A percentile compares a stretch with the other conserved stretches of the same genome.
These are phyloP conservation scores for Sphaerobolus stellatus DNA, from an alignment of 1,284 basidiomycete species.

Conservation along the genomic window DNA sequence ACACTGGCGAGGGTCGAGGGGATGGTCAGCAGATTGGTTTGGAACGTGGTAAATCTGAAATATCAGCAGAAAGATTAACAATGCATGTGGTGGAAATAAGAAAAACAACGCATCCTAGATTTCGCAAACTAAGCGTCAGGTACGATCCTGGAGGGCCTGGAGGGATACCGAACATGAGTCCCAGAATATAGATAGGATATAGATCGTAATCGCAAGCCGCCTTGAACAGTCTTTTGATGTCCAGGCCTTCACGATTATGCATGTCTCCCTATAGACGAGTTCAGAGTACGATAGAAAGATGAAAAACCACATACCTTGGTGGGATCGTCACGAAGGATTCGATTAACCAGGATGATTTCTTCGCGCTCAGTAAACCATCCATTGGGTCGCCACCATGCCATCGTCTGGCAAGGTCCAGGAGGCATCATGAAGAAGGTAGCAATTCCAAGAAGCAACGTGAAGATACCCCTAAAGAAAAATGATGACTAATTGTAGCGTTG, in stretches of 20 bases:
- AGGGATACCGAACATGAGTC: slow-evolving; percentile 49
- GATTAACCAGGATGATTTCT: slow-evolving; percentile 54
- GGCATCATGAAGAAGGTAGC: slow-evolving; percentile 70
- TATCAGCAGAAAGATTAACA: background rate
- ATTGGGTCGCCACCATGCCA: slow-evolving; percentile 62
- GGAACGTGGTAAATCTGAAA: slow-evolving; percentile 55
- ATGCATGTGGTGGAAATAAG: background rate
- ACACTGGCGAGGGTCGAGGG: slow-evolving; percentile 47
- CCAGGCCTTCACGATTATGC: slow-evolving; percentile 77
- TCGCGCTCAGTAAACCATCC: slow-evolving; percentile 67
- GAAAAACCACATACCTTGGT: slow-evolving; percentile 43
- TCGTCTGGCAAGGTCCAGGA: slow-evolving; percentile 65
- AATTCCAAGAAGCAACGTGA: slow-evolving; percentile 59
- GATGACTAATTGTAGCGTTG: background rate
- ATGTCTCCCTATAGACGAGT: slow-evolving; percentile 50
- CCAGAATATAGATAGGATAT: slow-evolving; percentile 68
- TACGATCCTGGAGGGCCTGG: slow-evolving; percentile 51
- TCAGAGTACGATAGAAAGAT: background rate
- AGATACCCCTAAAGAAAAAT: slow-evolving; percentile 36
- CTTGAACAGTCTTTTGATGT: slow-evolving; percentile 50
- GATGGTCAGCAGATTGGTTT: slow-evolving; percentile 62
- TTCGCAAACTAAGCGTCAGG: slow-evolving; percentile 59
- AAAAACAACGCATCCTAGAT: slow-evolving; percentile 45
- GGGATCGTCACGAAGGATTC: slow-evolving; percentile 71
- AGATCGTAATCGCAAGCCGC: slow-evolving; percentile 64